These are phyloP conservation scores for Lactarius quietus DNA, from an alignment of 768 basidiomycete species.

Conservation along the genomic window DNA sequence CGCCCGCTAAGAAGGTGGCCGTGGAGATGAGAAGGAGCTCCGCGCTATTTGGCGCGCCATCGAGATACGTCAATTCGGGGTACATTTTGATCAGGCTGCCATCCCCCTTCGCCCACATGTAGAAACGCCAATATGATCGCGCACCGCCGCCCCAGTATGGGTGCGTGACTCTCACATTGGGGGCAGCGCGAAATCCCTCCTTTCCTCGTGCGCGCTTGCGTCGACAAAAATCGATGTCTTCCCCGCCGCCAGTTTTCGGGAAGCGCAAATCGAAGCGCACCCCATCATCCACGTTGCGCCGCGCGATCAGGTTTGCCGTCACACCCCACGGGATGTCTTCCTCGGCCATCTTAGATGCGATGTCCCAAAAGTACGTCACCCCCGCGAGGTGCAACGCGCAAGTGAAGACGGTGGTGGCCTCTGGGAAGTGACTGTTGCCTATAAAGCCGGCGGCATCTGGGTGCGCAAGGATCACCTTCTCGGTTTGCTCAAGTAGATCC, in stretches of 20 bases:
- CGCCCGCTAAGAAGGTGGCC: slow-evolving; percentile 20
- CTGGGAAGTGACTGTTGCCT: slow-evolving; percentile 49
- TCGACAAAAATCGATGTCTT: slow-evolving; percentile 60
- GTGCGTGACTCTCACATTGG: slow-evolving; percentile 48
- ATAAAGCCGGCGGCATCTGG: slow-evolving; percentile 53
- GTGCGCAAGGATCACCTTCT: slow-evolving; percentile 44
- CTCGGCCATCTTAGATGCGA: slow-evolving; percentile 44
- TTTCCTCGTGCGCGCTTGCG: slow-evolving; percentile 42
- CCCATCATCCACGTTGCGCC: slow-evolving; percentile 43
- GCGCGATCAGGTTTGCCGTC: slow-evolving; percentile 54
- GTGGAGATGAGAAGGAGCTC: slow-evolving; percentile 40
- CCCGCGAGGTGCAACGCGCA: slow-evolving; percentile 53
- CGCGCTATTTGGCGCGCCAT: slow-evolving; percentile 47
- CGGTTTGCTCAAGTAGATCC: slow-evolving; percentile 45
- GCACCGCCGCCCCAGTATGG: slow-evolving; percentile 54
- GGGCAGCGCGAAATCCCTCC: slow-evolving; percentile 46
- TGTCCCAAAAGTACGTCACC: slow-evolving; percentile 61
- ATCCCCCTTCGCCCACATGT: slow-evolving; percentile 58
- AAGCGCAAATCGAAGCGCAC: slow-evolving; percentile 46
- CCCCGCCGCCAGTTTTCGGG: slow-evolving; percentile 63
- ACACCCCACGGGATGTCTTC: slow-evolving; percentile 59
- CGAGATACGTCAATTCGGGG: slow-evolving; percentile 44
- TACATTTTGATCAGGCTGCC: slow-evolving; percentile 48
- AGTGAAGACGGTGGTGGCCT: slow-evolving; percentile 46
- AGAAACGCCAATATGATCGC: slow-evolving; percentile 49